phyloP scores from a whole-genome alignment of 257 asterid species.

The Solanum arcanum region DNA sequence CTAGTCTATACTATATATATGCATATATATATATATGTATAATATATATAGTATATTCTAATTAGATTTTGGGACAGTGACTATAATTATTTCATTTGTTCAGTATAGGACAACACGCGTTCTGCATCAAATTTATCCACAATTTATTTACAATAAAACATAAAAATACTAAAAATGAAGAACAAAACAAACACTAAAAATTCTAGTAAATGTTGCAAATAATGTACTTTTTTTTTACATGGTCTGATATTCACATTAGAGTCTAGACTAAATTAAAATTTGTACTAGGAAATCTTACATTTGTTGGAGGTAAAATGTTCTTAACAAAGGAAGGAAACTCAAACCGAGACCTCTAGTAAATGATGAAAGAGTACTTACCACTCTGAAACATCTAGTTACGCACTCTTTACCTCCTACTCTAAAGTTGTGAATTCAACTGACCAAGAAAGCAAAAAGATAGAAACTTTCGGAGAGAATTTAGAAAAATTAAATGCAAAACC shows the following conservation, averaged over 20 bases:
- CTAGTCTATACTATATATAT: background rate
- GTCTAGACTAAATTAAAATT: too few species aligned
- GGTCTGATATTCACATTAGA: rapidly evolving
- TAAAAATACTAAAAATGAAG: background rate
- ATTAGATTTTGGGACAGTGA: background rate
- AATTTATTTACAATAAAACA: background rate
- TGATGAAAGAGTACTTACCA: background rate
- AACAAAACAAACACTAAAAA: background rate
- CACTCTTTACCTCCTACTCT: background rate
- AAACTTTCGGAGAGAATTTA: background rate
- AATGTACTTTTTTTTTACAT: too few species aligned
- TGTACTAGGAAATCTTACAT: background rate
- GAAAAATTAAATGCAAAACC: background rate
- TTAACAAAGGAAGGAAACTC: background rate
- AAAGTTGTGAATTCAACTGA: background rate
- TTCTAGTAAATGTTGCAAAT: background rate
- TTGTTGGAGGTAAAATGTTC: background rate
- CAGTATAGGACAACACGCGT: slow-evolving; percentile 1
- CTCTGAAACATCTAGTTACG: background rate
- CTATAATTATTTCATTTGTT: background rate
- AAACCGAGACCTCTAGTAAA: background rate
- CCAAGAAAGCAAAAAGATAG: background rate
- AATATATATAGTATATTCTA: background rate
- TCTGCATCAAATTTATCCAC: background rate
- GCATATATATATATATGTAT: too few species aligned